phyloP scores from a whole-genome alignment of 257 asterid genomes.

The Hygrophila difformis region DNA sequence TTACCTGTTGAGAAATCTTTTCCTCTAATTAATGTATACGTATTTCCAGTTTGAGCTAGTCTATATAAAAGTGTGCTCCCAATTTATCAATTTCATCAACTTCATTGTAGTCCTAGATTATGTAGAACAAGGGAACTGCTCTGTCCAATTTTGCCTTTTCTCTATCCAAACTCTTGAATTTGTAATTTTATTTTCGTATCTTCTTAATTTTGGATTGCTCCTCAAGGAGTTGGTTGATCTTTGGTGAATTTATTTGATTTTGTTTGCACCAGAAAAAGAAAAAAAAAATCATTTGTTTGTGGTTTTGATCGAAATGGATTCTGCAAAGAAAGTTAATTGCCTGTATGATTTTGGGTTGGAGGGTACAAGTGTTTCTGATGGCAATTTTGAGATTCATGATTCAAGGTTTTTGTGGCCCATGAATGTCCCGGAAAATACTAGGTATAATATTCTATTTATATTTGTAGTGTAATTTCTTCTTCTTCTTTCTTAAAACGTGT shows the following conservation, averaged over 20 bases:
- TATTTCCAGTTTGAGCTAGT: no score
- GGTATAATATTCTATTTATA: no score
- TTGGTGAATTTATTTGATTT: neutral
- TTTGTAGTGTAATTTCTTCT: no score
- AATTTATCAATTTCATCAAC: no score
- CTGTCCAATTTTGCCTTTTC: neutral
- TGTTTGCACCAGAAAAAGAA: neutral
- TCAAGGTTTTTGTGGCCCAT: slow-evolving; percentile 71
- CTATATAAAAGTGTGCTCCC: no score
- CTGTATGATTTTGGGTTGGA: slow-evolving; percentile 73
- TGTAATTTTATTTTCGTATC: no score
- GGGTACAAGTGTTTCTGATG: slow-evolving; percentile 51
- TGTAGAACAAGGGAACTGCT: neutral
- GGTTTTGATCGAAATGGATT: slow-evolving; percentile 54
- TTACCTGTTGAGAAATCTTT: neutral
- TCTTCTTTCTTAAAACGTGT: no score
- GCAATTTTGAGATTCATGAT: slow-evolving; percentile 41
- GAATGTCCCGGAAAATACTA: slow-evolving; percentile 47
- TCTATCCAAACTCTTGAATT: neutral
- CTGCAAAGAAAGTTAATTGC: slow-evolving; percentile 80
- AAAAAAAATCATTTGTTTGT: slow-evolving; percentile 6
- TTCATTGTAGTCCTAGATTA: no score
- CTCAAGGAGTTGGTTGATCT: neutral
- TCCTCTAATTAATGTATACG: no score
- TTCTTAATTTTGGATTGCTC: neutral